Base-by-base conservation (phyloP, 106 monocot species). In the Platanthera zijinensis region DNA sequence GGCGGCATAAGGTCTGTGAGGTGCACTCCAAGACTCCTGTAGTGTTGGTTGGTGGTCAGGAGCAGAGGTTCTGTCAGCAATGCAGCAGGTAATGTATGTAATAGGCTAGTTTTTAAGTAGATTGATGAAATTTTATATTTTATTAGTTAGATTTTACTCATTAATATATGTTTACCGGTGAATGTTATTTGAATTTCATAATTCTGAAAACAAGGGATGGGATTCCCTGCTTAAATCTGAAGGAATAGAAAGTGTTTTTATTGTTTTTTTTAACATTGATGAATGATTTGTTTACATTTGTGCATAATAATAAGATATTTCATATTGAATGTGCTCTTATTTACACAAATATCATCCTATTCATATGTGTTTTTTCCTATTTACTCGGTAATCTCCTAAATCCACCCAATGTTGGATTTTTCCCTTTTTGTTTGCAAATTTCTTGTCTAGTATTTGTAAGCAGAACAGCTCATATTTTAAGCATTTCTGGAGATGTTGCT, bases 41-140 rank as follows among this genome's bases (percentile, higher is more conserved):
- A 10, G 88, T 88, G 50, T 15, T 88, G 52, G 76, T 88, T 18
- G 83, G 85, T 7, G 85, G 88, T 1, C 80, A 83, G 67, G 85
- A 88, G 66, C 84, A 83, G 75, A 73, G 88, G 21, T 88, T 88
- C 78, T 88, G 88, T 73, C 88, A 88, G 66, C 88, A 88, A 75
- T 88, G 88, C 45, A 88, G 88, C 75, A 78, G 88, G 88, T 88
- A 88, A 74, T 75, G 32, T 48, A 74, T 75, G 32, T 48, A 51
- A 1, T n/a, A 8, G 21, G 10, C 19, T 25, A 19, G 6, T n/a
- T 30, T 68, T 3, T n/a, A 62, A 17, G 18, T 62, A 14, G 13
- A 53, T 53, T 10, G 2, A 1, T 53, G 13, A 10, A 53, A 10
- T 10, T 53, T 8, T 52, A 52, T 52, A 28, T 28, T 66, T 70